Conservation (phyloP, 202 grass and related monocot genomes). For the Saccharum hybrid region DNA sequence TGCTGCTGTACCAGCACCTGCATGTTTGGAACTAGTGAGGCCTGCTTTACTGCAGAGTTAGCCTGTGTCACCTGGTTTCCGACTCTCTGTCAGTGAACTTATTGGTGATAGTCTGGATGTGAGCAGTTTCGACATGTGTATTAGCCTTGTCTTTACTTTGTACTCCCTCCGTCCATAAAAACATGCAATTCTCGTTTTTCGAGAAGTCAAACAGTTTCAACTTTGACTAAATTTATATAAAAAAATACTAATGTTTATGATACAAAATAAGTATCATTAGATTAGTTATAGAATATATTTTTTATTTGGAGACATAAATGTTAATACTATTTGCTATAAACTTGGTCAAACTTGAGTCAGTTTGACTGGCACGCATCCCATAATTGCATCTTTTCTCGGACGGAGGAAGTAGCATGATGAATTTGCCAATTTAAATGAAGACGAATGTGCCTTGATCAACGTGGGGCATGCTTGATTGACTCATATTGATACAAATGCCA, state of each 20-base stretch:
- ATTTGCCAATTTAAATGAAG: slow-evolving; percentile 32
- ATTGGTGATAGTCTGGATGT: not conserved
- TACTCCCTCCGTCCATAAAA: too few relatives aligned
- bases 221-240: too few relatives aligned
- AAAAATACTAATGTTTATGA: too few relatives aligned
- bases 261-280: too few relatives aligned
- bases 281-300: too few relatives aligned
- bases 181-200: too few relatives aligned
- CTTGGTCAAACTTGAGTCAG: too few relatives aligned
- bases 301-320: too few relatives aligned
- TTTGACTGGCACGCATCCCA: too few relatives aligned
- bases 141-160: slow-evolving; percentile 18
- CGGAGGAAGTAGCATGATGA: not conserved
- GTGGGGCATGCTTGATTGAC: not conserved
- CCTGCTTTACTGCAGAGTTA: slow-evolving; percentile 21
- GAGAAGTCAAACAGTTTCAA: too few relatives aligned
- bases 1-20: not conserved
- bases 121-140: slow-evolving; percentile 27
- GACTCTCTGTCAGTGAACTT: slow-evolving; percentile 29
- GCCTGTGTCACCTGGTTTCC: not conserved
- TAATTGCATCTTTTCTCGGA: too few relatives aligned
- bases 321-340: too few relatives aligned
- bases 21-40: slow-evolving; percentile 24
- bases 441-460: not conserved
- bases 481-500: slow-evolving; percentile 13